Percentiles rank a stretch among this genome's conserved stretches.
Conservation (phyloP, 176 grass and related monocot species). For the Ampelocalamus luodianensis region DNA sequence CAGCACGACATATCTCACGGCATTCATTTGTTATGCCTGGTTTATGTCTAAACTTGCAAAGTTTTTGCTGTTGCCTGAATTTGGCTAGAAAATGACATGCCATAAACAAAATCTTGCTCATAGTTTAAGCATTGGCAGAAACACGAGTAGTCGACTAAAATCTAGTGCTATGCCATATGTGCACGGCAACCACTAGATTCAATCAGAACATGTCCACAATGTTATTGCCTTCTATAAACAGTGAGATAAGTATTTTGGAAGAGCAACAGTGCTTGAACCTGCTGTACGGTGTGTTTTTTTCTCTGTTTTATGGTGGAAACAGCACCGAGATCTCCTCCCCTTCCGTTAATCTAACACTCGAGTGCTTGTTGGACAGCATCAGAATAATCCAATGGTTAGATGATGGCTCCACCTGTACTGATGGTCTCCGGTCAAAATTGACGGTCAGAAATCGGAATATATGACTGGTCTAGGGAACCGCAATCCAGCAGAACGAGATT, state of each 20-base stretch:
- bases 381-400: conserved; percentile 39
- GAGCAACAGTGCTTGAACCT: background rate
- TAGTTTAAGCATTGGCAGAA: too few species aligned
- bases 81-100: background rate
- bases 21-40: background rate
- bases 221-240: too few species aligned
- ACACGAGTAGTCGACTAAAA: too few species aligned
- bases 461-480: conserved; percentile 32
- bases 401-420: background rate
- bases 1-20: background rate
- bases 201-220: too few species aligned
- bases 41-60: background rate
- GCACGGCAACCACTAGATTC: too few species aligned
- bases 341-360: background rate
- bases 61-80: background rate
- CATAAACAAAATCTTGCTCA: background rate
- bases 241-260: background rate
- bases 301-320: background rate
- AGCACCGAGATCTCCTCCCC: background rate
- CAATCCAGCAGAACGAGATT: conserved; percentile 26
- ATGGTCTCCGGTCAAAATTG: conserved; percentile 17
- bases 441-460: conserved; percentile 31
- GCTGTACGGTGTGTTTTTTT: background rate
- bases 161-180: too few species aligned
- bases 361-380: background rate